phyloP scores from a whole-genome alignment of 2,329 filamentous ascomycete genomes.

The Gnomoniopsis smithogilvyi region DNA sequence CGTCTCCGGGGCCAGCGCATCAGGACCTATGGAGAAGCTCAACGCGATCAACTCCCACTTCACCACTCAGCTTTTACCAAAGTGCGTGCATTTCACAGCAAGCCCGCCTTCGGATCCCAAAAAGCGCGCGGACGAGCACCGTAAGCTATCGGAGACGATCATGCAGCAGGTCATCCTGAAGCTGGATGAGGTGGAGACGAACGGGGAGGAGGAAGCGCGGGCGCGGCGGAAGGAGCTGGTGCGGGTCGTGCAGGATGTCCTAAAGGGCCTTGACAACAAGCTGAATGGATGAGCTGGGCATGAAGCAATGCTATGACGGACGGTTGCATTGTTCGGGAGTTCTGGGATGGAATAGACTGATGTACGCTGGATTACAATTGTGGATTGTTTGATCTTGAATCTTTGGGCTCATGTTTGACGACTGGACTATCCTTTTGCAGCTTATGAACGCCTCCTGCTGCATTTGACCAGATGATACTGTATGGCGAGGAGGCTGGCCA shows the following conservation, averaged over 20 bases:
- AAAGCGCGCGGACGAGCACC: constrained; percentile 71
- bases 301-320: background rate
- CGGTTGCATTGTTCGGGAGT: background rate
- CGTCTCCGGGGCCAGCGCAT: constrained; percentile 22
- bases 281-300: background rate
- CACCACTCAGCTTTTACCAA: constrained; percentile 59
- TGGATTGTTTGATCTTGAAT: background rate
- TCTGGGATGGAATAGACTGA: background rate
- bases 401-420: background rate
- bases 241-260: constrained; percentile 63
- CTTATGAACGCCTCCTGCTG: background rate
- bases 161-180: constrained; percentile 75
- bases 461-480: background rate
- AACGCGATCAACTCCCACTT: constrained; percentile 65
- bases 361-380: background rate
- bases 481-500: background rate
- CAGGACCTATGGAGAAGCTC: constrained; percentile 57
- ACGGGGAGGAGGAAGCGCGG: constrained; percentile 64
- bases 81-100: constrained; percentile 59
- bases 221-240: constrained; percentile 68
- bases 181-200: constrained; percentile 71
- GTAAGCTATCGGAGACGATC: constrained; percentile 71
- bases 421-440: background rate
- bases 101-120: constrained; percentile 63
- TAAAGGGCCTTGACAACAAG: constrained; percentile 59